Evolutionary conservation across 768 basidiomycete genomes (phyloP).

Genomic region (Mycena metata): DNA sequence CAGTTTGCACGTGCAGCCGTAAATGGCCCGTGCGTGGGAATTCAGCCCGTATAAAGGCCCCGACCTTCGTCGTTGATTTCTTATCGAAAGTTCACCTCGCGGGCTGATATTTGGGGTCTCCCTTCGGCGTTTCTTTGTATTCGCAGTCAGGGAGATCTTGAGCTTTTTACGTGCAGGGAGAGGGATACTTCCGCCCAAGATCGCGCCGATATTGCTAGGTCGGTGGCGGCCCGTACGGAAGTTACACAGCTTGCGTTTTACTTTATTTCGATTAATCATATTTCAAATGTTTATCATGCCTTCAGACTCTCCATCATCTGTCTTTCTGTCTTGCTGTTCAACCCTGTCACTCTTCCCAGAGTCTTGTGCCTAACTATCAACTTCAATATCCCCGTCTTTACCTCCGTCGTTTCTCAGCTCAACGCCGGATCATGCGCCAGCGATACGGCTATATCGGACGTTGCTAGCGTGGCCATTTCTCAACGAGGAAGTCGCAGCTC

Average conservation of each 20-base stretch:
- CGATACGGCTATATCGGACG: constrained; percentile 3
- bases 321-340: no score
- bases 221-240: constrained; percentile 76
- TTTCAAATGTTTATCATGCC: not conserved
- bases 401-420: not conserved
- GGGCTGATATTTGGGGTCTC: constrained; percentile 80
- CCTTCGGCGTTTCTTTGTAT: constrained; percentile 42
- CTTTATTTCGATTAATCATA: not conserved
- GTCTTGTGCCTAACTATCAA: no score
- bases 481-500: no score
- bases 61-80: constrained; percentile 5
- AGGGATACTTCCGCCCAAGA: constrained; percentile 76
- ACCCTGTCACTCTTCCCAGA: no score
- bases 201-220: constrained; percentile 64
- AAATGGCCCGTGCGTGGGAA: no score
- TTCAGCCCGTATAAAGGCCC: no score
- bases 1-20: no score
- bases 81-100: constrained; percentile 81
- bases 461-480: not conserved
- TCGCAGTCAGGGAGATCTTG: constrained; percentile 62
- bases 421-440: not conserved
- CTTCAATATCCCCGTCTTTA: not conserved
- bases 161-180: constrained; percentile 69
- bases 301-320: no score
- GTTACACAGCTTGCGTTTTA: constrained; percentile 52